phyloP scores from a whole-genome alignment of 345 rosid genomes.

The Eucalyptus pauciflora region DNA sequence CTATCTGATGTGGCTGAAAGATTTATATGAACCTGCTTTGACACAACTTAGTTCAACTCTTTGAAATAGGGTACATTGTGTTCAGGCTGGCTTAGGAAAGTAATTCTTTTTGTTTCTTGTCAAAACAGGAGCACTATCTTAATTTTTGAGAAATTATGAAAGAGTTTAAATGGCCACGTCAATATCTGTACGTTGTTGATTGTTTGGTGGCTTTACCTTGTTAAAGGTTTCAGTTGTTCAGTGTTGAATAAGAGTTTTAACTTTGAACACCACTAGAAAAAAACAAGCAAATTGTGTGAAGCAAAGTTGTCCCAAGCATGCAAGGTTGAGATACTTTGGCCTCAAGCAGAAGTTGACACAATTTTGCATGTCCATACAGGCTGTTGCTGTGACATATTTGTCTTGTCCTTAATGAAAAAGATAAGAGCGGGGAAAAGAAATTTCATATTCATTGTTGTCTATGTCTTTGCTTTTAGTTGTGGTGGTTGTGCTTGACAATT shows the following conservation, averaged over 20 bases:
- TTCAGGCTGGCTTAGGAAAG: background rate
- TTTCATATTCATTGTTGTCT: background rate
- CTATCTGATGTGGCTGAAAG: background rate
- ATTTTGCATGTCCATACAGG: background rate
- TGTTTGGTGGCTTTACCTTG: background rate
- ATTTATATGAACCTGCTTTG: background rate
- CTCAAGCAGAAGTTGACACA: background rate
- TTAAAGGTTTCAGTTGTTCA: background rate
- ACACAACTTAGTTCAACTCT: background rate
- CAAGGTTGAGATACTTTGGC: background rate
- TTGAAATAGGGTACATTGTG: background rate
- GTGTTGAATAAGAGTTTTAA: background rate
- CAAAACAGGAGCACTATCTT: background rate
- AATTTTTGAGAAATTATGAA: background rate
- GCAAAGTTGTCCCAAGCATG: background rate
- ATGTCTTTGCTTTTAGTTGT: background rate
- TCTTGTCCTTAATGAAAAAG: background rate
- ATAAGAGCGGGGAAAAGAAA: background rate
- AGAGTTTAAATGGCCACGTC: background rate
- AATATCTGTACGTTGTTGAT: background rate
- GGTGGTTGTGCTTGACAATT: background rate
- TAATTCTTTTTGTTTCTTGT: background rate
- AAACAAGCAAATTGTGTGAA: background rate
- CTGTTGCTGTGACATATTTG: background rate
- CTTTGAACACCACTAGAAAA: background rate